Percentiles rank a stretch among this genome's conserved stretches.
These are phyloP conservation scores for Paradendryphiella salina DNA, from an alignment of 2,329 filamentous ascomycete species.

Conservation along the genomic window DNA sequence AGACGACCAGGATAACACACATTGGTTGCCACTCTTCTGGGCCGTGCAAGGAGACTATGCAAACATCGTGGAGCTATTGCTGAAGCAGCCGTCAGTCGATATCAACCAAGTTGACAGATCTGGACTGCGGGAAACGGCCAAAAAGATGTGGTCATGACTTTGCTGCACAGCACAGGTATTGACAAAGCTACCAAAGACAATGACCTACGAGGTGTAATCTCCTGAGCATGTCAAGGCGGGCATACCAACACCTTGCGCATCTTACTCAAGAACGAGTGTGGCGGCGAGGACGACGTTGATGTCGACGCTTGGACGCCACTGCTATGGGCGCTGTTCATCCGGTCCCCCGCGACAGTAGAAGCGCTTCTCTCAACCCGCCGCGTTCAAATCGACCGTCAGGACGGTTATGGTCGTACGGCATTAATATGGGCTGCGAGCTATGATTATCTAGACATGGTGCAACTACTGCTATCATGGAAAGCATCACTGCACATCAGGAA, in stretches of 20 bases:
- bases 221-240: slow-evolving; percentile 36
- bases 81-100: slow-evolving; percentile 25
- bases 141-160: slow-evolving; percentile 21
- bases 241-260: slow-evolving; percentile 29
- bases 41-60: slow-evolving; percentile 33
- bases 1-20: slow-evolving; percentile 30
- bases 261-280: slow-evolving; percentile 34
- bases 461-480: slow-evolving; percentile 18
- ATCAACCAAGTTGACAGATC: slow-evolving; percentile 40
- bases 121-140: slow-evolving; percentile 40
- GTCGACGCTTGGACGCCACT: slow-evolving; percentile 45
- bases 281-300: slow-evolving; percentile 41
- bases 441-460: slow-evolving; percentile 34
- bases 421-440: slow-evolving; percentile 46
- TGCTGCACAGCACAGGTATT: slow-evolving; percentile 32
- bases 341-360: slow-evolving; percentile 34
- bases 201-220: slow-evolving; percentile 38
- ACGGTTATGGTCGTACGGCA: slow-evolving; percentile 33
- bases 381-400: slow-evolving; percentile 40
- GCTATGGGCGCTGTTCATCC: slow-evolving; percentile 40
- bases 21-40: slow-evolving; percentile 43
- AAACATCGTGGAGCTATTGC: slow-evolving; percentile 27
- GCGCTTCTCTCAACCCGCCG: slow-evolving; percentile 35
- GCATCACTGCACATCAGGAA: slow-evolving; percentile 17
- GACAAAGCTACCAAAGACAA: slow-evolving; percentile 37